A percentile compares a stretch with the other conserved stretches of the same genome.
Conservation (phyloP, 2,329 filamentous ascomycete genomes). For the Xylariaceae sp. region DNA sequence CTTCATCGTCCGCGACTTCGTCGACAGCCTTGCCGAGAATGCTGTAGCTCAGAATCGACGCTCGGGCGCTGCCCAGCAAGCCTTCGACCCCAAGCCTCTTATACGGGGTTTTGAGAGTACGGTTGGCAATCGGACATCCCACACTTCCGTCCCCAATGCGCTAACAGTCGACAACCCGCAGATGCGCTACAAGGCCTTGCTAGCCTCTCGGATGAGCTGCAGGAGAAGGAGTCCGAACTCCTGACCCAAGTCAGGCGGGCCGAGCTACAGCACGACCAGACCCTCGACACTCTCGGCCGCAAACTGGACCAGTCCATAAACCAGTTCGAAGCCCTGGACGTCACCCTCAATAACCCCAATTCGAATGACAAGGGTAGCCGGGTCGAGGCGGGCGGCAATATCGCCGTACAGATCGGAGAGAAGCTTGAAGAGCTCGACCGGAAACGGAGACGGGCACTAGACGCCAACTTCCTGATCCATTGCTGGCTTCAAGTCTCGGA, state of each 20-base stretch:
- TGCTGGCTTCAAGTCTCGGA: slow-evolving; percentile 97
- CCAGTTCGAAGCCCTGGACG: slow-evolving; percentile 85
- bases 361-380: slow-evolving; percentile 41
- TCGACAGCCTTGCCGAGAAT: slow-evolving; percentile 84
- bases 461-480: slow-evolving; percentile 91
- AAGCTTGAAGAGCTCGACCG: slow-evolving; percentile 89
- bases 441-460: slow-evolving; percentile 81
- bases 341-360: slow-evolving; percentile 64
- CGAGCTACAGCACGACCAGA: slow-evolving; percentile 87
- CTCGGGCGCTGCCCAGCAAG: slow-evolving; percentile 58
- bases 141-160: slow-evolving; percentile 3
- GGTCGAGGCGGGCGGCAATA: slow-evolving; percentile 65
- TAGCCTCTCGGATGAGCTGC: slow-evolving; percentile 73
- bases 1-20: slow-evolving; percentile 97
- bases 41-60: slow-evolving; percentile 74
- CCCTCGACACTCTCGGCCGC: slow-evolving; percentile 76
- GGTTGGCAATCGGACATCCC: slow-evolving; percentile 14
- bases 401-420: slow-evolving; percentile 92
- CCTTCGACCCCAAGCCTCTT: slow-evolving; percentile 92
- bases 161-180: slow-evolving; percentile 31
- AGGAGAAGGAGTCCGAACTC: slow-evolving; percentile 85
- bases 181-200: slow-evolving; percentile 64
- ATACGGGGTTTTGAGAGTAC: slow-evolving; percentile 88
- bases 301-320: slow-evolving; percentile 90
- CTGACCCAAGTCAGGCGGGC: slow-evolving; percentile 84